Evolutionary conservation across 2,329 filamentous ascomycete genomes (phyloP).

Genomic region (Zasmidium angulare): DNA sequence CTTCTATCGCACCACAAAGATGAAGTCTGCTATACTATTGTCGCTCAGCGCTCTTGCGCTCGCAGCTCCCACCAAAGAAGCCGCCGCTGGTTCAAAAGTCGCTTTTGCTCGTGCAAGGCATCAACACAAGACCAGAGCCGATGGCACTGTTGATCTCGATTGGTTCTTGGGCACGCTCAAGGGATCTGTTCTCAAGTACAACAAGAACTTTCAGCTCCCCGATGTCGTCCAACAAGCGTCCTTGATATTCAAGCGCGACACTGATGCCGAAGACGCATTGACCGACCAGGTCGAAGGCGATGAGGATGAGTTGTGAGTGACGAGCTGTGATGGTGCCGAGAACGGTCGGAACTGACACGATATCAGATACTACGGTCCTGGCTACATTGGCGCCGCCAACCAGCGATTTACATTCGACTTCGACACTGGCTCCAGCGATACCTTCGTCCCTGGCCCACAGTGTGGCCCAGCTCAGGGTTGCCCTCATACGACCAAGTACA

Average conservation of each 20-base stretch:
- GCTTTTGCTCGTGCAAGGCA: conserved; percentile 11
- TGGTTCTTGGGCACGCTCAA: conserved; percentile 18
- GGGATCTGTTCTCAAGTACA: conserved; percentile 19
- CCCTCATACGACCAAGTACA: conserved; percentile 22
- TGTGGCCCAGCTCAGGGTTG: conserved; percentile 24
- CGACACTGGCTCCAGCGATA: conserved; percentile 26
- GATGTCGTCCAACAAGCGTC: conserved; percentile 11
- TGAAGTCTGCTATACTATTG: conserved; percentile 18
- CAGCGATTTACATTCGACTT: conserved; percentile 27
- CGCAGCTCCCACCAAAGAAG: conserved; percentile 18
- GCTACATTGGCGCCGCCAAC: conserved; percentile 14
- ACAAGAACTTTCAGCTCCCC: conserved; percentile 15
- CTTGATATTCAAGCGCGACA: conserved; percentile 13
- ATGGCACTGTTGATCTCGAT: conserved; percentile 17
- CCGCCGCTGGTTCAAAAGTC: conserved; percentile 10
- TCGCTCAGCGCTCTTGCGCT: conserved; percentile 20
- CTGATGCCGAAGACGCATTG: conserved; percentile 17
- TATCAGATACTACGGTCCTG: conserved; percentile 16
- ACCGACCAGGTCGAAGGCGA: conserved; percentile 17
- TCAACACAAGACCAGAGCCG: conserved; percentile 9
- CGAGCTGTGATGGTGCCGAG: too few species aligned
- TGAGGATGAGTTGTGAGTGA: conserved; percentile 17
- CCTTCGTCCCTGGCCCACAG: conserved; percentile 25
- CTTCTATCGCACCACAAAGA: conserved; percentile 3
- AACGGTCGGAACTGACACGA: too few species aligned